Percentiles rank a stretch among this genome's conserved stretches.
These are phyloP conservation scores for Orbilia quercus DNA, from an alignment of 2,329 filamentous ascomycete genomes.

Conservation along the genomic window DNA sequence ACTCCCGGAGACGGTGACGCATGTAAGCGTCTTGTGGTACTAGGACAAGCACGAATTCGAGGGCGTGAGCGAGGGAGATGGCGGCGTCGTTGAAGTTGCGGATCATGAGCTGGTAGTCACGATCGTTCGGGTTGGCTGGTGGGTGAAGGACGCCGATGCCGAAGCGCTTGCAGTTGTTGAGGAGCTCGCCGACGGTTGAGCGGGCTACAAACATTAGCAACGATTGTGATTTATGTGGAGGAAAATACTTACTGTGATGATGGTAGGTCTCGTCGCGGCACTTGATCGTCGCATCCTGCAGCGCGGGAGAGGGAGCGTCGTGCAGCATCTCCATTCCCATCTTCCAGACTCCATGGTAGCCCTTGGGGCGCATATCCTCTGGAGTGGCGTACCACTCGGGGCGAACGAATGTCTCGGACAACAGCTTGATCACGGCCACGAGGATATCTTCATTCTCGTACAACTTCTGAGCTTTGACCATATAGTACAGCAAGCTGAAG, in stretches of 20 bases:
- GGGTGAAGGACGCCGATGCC: constrained; percentile 19
- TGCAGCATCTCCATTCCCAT: constrained; percentile 41
- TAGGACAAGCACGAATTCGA: constrained; percentile 29
- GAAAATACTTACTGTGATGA: constrained; percentile 17
- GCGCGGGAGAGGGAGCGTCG: not conserved
- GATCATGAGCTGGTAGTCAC: constrained; percentile 9
- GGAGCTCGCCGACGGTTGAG: constrained; percentile 13
- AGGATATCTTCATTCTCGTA: constrained; percentile 32
- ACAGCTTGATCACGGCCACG: constrained; percentile 8
- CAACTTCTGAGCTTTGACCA: constrained; percentile 6
- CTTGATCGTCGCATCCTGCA: constrained; percentile 20
- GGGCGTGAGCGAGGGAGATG: constrained; percentile 10
- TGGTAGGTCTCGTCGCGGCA: constrained; percentile 21
- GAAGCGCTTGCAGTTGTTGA: constrained; percentile 14
- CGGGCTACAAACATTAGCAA: constrained; percentile 17
- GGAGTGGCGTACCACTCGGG: constrained; percentile 11
- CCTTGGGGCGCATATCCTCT: constrained; percentile 25
- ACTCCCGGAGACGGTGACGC: constrained; percentile 39
- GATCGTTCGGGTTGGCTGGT: not conserved
- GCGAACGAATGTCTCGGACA: constrained; percentile 10
- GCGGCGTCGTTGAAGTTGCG: constrained; percentile 31
- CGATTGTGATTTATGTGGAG: not conserved
- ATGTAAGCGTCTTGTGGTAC: constrained; percentile 28
- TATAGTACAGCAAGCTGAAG: constrained; percentile 29
- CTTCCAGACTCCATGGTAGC: constrained; percentile 28